Evolutionary conservation across 2,329 filamentous ascomycete species (phyloP), one percentile per base, ranked within the genome.

Genomic region (Leptographium radiaticola): DNA sequence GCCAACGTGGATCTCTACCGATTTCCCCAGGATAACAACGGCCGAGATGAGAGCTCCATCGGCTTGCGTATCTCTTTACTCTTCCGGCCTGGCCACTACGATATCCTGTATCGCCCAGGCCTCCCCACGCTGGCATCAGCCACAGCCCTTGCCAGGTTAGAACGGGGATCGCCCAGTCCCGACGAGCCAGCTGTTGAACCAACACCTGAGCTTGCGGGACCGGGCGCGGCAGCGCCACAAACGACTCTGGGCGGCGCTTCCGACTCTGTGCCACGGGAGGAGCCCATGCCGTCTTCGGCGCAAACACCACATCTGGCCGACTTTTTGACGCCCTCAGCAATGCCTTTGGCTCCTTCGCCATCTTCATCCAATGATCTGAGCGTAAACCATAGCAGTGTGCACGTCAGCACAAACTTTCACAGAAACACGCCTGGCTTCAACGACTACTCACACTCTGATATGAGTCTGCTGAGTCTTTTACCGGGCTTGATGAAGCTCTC

Each of bases 51-150:
- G 1, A 62, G 11, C 12, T 44, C 42, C 42, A 44, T 76, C 0
- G 75, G 72, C 0, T 73, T 75, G 31, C 73, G 78, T 36, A 78
- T 84, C 39, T 73, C 80, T 60, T 71, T 77, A 56, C 76, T 75
- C 64, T 90, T 71, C 77, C 83, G 72, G 65, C 94, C 73, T 44
- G 89, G 88, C 56, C 93, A 97, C 69, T 98, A 97, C 68, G 93
- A 97, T 67, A 83, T 98, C 57, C 76, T 97, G 38, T 98, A 98
- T 59, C 65, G 57, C 53, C 59, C 64, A 52, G 56, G 63, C 51
- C 46, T 59, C 54, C 56, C 54, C 1, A 36, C 34, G 12, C 34
- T 13, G 34, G 34, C 34, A 36, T 9, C 34, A 6, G 34, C 34
- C 2, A 8, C 36, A 11, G 34, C 20, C 18, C 33, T 42, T 2